Evolutionary conservation across 352 stramenopile species (phyloP).

Genomic region (Phytophthora citrophthora): DNA sequence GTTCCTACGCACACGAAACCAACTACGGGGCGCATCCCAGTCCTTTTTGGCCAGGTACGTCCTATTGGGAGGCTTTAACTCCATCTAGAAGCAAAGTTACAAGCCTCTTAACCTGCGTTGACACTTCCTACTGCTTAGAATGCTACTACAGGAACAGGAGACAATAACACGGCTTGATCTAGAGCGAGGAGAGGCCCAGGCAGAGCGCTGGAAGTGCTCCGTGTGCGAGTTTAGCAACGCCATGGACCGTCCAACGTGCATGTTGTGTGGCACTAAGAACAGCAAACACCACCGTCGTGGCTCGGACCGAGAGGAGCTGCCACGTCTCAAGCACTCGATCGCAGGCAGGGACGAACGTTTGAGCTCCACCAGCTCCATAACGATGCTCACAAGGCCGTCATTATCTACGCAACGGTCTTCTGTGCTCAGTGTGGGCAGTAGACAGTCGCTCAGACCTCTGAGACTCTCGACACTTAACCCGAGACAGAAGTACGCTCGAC

Average conservation of each 20-base stretch:
- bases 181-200: slow-evolving; percentile 60
- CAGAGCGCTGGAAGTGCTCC: slow-evolving; percentile 79
- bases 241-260: slow-evolving; percentile 61
- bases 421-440: slow-evolving; percentile 19
- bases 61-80: background rate
- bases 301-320: slow-evolving; percentile 31
- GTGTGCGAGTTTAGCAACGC: slow-evolving; percentile 86
- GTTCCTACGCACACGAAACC: slow-evolving; percentile 61
- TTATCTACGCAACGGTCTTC: slow-evolving; percentile 25
- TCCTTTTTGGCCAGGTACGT: slow-evolving; percentile 55
- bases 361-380: slow-evolving; percentile 35
- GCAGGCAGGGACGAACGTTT: slow-evolving; percentile 32
- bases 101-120: slow-evolving; percentile 1
- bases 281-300: slow-evolving; percentile 16
- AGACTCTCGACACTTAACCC: slow-evolving; percentile 70
- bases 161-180: slow-evolving; percentile 75
- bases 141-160: slow-evolving; percentile 62
- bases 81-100: slow-evolving; percentile 2
- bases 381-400: slow-evolving; percentile 34
- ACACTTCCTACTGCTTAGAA: slow-evolving; percentile 29
- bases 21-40: slow-evolving; percentile 39
- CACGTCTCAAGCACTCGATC: slow-evolving; percentile 37
- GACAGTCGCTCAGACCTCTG: slow-evolving; percentile 34
- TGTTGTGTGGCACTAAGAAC: slow-evolving; percentile 80
- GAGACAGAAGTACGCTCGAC: slow-evolving; percentile 76